Percentiles rank a stretch among this genome's conserved stretches.
phyloP scores from a whole-genome alignment of 2,329 filamentous ascomycete species.

The Trichoderma sp. region DNA sequence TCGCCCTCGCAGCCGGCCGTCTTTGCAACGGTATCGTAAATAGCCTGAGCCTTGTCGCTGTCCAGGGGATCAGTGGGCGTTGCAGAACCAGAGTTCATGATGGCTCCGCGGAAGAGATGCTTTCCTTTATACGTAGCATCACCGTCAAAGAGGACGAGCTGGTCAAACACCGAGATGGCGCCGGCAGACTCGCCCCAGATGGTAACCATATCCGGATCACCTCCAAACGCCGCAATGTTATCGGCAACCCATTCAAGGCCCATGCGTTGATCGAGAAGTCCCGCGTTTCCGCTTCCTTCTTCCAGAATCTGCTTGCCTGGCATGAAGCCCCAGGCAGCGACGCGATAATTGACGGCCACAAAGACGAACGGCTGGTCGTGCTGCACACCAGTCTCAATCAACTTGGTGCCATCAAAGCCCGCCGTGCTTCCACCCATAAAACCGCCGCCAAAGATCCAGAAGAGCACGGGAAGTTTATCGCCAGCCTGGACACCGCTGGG shows the following conservation, averaged over 20 bases:
- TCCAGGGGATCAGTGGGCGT: constrained; percentile 63
- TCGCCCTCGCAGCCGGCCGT: constrained; percentile 58
- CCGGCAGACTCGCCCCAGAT: constrained; percentile 75
- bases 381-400: constrained; percentile 44
- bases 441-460: constrained; percentile 69
- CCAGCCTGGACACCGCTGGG: constrained; percentile 52
- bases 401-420: constrained; percentile 50
- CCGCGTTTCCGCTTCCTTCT: constrained; percentile 67
- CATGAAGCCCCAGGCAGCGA: constrained; percentile 72
- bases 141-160: constrained; percentile 71
- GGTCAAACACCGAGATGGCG: constrained; percentile 70
- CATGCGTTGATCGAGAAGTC: constrained; percentile 68
- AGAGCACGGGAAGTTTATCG: constrained; percentile 61
- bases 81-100: constrained; percentile 71
- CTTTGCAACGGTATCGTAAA: constrained; percentile 60
- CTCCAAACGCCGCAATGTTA: constrained; percentile 74
- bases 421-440: constrained; percentile 52
- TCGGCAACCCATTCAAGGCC: constrained; percentile 74
- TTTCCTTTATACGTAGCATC: constrained; percentile 72
- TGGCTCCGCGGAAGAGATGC: constrained; percentile 69
- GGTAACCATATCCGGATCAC: constrained; percentile 71
- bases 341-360: constrained; percentile 74
- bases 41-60: constrained; percentile 59
- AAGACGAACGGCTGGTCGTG: constrained; percentile 60
- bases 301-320: constrained; percentile 63